A percentile compares a stretch with the other conserved stretches of the same genome.
Evolutionary conservation across 306 rosid species (phyloP).

Genomic region (Abrus pulchellus): DNA sequence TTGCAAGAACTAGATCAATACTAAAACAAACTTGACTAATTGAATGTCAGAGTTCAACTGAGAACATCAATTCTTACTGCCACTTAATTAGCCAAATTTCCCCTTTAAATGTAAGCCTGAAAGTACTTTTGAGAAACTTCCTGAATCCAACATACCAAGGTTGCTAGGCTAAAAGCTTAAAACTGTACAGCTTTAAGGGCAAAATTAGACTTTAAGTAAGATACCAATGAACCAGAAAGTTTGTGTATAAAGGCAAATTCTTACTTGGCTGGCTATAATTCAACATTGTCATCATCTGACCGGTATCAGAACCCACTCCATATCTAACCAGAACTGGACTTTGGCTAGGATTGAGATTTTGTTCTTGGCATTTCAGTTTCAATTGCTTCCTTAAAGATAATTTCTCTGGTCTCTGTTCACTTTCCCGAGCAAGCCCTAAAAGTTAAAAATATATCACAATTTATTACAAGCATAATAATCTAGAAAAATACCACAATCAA

Average conservation of each 20-base stretch:
- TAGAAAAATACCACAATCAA: slow-evolving; percentile 43
- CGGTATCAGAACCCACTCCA: slow-evolving; percentile 65
- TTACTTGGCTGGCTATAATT: slow-evolving; percentile 70
- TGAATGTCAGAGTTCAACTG: slow-evolving; percentile 39
- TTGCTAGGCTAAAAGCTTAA: slow-evolving; percentile 27
- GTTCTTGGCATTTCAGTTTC: slow-evolving; percentile 95
- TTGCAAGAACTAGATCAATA: slow-evolving; percentile 32
- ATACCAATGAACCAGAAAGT: slow-evolving; percentile 36
- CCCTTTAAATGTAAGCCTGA: slow-evolving; percentile 25
- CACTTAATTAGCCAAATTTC: slow-evolving; percentile 38
- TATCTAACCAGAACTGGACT: slow-evolving; percentile 61
- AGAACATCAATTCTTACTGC: slow-evolving; percentile 20
- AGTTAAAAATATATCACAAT: slow-evolving; percentile 49
- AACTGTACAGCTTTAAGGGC: not conserved
- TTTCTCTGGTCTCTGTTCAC: slow-evolving; percentile 82
- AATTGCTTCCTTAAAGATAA: slow-evolving; percentile 90
- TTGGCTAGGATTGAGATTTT: slow-evolving; percentile 64
- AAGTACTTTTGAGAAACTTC: slow-evolving; percentile 35
- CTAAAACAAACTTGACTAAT: slow-evolving; percentile 13
- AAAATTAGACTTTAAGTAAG: not conserved
- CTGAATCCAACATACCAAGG: slow-evolving; percentile 34
- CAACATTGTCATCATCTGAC: slow-evolving; percentile 57
- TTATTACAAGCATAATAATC: slow-evolving; percentile 29
- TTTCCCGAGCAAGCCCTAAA: slow-evolving; percentile 80
- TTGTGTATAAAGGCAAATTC: slow-evolving; percentile 37